Percentiles rank a stretch among this genome's conserved stretches.
phyloP scores from a whole-genome alignment of 148 eudicot species.

The Rhododendron henanense region DNA sequence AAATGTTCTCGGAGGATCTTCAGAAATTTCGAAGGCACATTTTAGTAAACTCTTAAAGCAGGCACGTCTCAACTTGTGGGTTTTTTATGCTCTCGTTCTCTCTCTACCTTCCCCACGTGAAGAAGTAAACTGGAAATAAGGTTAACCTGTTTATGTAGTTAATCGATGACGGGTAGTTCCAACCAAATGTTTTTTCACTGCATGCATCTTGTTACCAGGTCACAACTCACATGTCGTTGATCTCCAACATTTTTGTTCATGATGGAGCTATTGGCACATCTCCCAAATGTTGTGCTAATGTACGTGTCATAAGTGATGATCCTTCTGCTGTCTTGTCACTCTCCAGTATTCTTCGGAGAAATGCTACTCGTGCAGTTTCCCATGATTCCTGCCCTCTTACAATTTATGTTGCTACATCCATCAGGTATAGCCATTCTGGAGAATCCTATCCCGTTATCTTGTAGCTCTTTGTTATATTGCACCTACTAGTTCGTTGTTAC shows the following conservation, averaged over 20 bases:
- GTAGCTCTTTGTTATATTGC: background rate
- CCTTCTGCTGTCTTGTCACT: constrained; percentile 22
- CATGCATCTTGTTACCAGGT: constrained; percentile 19
- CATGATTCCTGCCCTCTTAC: constrained; percentile 29
- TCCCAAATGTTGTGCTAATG: constrained; percentile 19
- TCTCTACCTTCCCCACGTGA: background rate
- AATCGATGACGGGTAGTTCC: background rate
- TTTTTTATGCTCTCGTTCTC: background rate
- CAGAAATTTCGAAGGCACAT: constrained; percentile 23
- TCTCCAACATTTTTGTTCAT: constrained; percentile 25
- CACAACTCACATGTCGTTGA: constrained; percentile 20
- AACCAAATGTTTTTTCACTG: background rate
- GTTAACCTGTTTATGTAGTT: background rate
- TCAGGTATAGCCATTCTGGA: constrained; percentile 18
- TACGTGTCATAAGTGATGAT: constrained; percentile 22
- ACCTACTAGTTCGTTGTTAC: background rate
- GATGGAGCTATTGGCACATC: constrained; percentile 30
- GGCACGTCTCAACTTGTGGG: constrained; percentile 12
- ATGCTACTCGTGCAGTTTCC: constrained; percentile 28
- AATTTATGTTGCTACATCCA: constrained; percentile 24
- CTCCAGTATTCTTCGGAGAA: constrained; percentile 21
- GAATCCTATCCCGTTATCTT: constrained; percentile 1
- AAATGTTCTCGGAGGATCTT: constrained; percentile 5
- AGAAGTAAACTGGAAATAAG: background rate
- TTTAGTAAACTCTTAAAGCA: constrained; percentile 25